Evolutionary conservation across 78 protist species (phyloP).

Genomic region (Dictyostelium discoideum): dicty_2.7 NC_007088.5:5307501-5308000

Average conservation of each 20-base stretch:
- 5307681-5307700: constrained; percentile 76
- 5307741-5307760: constrained; percentile 59
- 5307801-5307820: constrained; percentile 77
- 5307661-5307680: constrained; percentile 65
- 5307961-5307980: constrained; percentile 14
- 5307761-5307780: constrained; percentile 62
- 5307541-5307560: background rate
- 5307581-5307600: constrained; percentile 13
- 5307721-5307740: constrained; percentile 61
- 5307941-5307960: background rate
- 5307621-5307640: constrained; percentile 10
- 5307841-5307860: constrained; percentile 69
- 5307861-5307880: background rate
- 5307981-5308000: constrained; percentile 72
- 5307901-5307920: no score
- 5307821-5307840: constrained; percentile 55
- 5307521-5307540: background rate
- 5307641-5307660: constrained; percentile 6
- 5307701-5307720: constrained; percentile 80
- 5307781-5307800: constrained; percentile 79
- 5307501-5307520: background rate
- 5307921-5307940: background rate
- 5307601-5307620: constrained; percentile 35
- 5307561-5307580: constrained; percentile 19
- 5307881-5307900: no score